These are phyloP conservation scores for Liquidambar formosana DNA, from an alignment of 164 flowering plant species.

Conservation along the genomic window DNA sequence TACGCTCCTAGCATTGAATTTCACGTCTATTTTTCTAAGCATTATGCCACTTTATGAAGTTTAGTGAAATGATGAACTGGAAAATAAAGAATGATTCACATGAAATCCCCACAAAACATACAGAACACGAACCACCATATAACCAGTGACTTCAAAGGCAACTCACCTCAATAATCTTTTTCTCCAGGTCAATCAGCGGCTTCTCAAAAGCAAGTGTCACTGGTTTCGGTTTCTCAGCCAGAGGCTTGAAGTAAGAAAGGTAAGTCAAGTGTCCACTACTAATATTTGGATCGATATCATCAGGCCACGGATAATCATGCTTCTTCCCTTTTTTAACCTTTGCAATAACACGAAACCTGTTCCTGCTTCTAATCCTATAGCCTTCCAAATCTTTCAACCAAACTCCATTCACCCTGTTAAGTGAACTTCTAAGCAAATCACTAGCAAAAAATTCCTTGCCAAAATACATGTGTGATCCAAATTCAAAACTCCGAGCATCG, in stretches of 20 bases:
- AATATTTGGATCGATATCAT: too few species aligned
- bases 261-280: slow-evolving; percentile 10
- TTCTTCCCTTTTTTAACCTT: too few species aligned
- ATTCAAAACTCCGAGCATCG: slow-evolving; percentile 5
- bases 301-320: too few species aligned
- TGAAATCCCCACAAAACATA: too few species aligned
- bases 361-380: background rate
- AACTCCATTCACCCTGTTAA: slow-evolving; percentile 16
- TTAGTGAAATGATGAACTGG: too few species aligned
- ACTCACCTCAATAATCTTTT: slow-evolving; percentile 24
- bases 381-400: slow-evolving; percentile 7
- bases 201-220: slow-evolving; percentile 40
- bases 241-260: slow-evolving; percentile 32
- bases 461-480: slow-evolving; percentile 13
- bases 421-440: slow-evolving; percentile 18
- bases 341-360: too few species aligned
- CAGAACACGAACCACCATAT: background rate
- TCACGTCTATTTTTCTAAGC: too few species aligned
- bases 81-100: too few species aligned
- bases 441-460: slow-evolving; percentile 4
- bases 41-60: too few species aligned
- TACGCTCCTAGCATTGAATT: too few species aligned
- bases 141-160: slow-evolving; percentile 2
- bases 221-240: slow-evolving; percentile 34
- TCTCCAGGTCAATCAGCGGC: slow-evolving; percentile 33